Conservation (phyloP, 805 yeast species). For the Saccharomycopsis lassenensis region DNA sequence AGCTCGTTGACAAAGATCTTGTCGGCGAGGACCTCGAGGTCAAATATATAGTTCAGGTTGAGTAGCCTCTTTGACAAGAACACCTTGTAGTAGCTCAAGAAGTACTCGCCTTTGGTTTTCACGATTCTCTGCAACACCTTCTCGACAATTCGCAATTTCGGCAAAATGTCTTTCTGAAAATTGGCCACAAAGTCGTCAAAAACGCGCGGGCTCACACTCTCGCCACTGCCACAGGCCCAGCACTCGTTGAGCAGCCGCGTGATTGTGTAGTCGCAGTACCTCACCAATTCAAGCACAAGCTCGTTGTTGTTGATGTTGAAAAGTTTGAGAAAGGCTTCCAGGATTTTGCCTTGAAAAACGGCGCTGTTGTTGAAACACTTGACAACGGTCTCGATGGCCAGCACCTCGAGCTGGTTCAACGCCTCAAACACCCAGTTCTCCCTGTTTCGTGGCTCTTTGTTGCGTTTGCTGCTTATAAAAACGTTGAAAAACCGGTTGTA, state of each 20-base stretch:
- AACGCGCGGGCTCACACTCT: too few species aligned
- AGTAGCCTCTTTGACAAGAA: constrained; percentile 11
- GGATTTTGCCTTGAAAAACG: neutral
- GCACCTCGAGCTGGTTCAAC: neutral
- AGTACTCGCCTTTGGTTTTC: constrained; percentile 4
- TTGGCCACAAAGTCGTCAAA: too few species aligned
- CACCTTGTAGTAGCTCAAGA: constrained; percentile 7
- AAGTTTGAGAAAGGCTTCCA: constrained; percentile 1
- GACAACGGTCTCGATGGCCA: neutral
- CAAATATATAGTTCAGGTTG: neutral
- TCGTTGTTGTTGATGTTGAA: constrained; percentile 9
- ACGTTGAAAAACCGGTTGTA: constrained; percentile 1
- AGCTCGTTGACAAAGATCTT: constrained; percentile 6
- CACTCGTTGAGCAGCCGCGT: neutral
- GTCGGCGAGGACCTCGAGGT: neutral
- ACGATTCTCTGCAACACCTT: constrained; percentile 8
- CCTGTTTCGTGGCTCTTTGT: neutral
- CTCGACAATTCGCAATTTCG: constrained; percentile 2
- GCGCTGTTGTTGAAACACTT: neutral
- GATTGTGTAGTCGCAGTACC: constrained; percentile 9
- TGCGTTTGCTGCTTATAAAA: neutral
- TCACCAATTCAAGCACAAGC: constrained; percentile 12
- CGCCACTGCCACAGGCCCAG: too few species aligned
- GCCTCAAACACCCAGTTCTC: constrained; percentile 1
- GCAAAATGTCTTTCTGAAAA: neutral